Conservation (phyloP, 2,329 filamentous ascomycete species). For the Talaromyces sp. region DNA sequence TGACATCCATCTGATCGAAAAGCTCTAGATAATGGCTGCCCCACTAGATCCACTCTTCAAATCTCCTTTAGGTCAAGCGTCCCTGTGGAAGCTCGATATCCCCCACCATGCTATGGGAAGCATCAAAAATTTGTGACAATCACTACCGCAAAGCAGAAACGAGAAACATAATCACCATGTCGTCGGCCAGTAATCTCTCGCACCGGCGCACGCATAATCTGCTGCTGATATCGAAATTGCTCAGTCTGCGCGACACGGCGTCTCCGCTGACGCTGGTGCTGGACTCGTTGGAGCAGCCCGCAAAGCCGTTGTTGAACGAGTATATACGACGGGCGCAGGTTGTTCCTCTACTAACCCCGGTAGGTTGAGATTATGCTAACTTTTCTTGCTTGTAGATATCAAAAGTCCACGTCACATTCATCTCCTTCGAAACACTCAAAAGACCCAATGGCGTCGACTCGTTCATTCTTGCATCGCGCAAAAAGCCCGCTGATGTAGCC, state of each 20-base stretch:
- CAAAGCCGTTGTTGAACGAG: conserved; percentile 67
- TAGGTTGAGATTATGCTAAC: conserved; percentile 19
- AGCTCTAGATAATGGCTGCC: background rate
- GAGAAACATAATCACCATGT: conserved; percentile 28
- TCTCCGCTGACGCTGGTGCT: conserved; percentile 85
- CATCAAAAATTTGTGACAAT: background rate
- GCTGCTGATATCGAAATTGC: conserved; percentile 76
- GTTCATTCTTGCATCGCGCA: conserved; percentile 65
- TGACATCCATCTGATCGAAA: background rate
- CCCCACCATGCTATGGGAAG: background rate
- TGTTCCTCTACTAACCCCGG: background rate
- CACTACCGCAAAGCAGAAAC: background rate
- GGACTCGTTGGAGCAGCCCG: conserved; percentile 81
- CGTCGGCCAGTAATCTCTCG: conserved; percentile 36
- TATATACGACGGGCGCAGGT: conserved; percentile 75
- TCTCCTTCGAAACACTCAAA: conserved; percentile 73
- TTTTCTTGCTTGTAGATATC: conserved; percentile 38
- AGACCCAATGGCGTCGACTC: conserved; percentile 64
- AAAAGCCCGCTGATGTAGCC: conserved; percentile 56
- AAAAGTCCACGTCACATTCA: conserved; percentile 69
- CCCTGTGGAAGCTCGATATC: background rate
- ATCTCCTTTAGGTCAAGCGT: background rate
- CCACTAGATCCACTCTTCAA: background rate
- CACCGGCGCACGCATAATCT: conserved; percentile 82
- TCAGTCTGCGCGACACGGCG: conserved; percentile 73